Percentiles rank a stretch among this genome's conserved stretches.
phyloP scores from a whole-genome alignment of 208 protist species.

The Crithidia acanthocephali region DNA sequence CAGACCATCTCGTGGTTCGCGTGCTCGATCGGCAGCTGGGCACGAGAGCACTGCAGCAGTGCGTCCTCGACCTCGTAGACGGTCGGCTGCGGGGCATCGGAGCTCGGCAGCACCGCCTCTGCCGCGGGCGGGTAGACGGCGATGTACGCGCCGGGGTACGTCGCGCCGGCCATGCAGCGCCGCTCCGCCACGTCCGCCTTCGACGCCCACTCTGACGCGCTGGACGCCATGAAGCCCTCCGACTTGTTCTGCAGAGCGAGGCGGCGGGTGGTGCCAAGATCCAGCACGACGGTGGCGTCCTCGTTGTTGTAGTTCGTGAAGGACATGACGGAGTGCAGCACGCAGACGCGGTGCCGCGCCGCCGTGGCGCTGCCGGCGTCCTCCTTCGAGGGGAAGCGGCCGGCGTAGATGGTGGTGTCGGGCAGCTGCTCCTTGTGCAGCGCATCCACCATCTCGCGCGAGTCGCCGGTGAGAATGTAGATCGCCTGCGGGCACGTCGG shows the following conservation, averaged over 20 bases:
- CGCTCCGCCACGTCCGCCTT: constrained; percentile 67
- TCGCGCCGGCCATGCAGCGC: constrained; percentile 44
- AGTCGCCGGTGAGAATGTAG: constrained; percentile 74
- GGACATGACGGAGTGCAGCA: constrained; percentile 37
- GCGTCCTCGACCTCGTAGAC: constrained; percentile 73
- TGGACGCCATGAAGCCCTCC: constrained; percentile 76
- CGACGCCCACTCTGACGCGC: constrained; percentile 74
- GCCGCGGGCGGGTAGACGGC: constrained; percentile 68
- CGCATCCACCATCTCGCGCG: constrained; percentile 55
- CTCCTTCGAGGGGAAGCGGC: constrained; percentile 45
- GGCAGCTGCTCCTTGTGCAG: constrained; percentile 48
- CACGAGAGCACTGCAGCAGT: constrained; percentile 77
- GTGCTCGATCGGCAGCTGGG: constrained; percentile 54
- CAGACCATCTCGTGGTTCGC: constrained; percentile 39
- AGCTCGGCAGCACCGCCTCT: constrained; percentile 47
- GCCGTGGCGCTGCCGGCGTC: constrained; percentile 8
- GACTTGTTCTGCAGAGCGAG: constrained; percentile 56
- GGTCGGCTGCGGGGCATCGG: constrained; percentile 36
- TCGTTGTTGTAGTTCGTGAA: constrained; percentile 56
- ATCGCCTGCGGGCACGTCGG: constrained; percentile 54
- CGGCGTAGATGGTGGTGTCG: constrained; percentile 63
- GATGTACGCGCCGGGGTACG: constrained; percentile 68
- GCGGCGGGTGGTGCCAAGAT: constrained; percentile 76
- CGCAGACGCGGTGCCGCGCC: constrained; percentile 67
- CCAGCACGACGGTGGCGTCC: constrained; percentile 74